Percentiles rank a stretch among this genome's conserved stretches.
These are phyloP conservation scores for Cardamine occulta DNA, from an alignment of 345 rosid genomes.

Conservation along the genomic window DNA sequence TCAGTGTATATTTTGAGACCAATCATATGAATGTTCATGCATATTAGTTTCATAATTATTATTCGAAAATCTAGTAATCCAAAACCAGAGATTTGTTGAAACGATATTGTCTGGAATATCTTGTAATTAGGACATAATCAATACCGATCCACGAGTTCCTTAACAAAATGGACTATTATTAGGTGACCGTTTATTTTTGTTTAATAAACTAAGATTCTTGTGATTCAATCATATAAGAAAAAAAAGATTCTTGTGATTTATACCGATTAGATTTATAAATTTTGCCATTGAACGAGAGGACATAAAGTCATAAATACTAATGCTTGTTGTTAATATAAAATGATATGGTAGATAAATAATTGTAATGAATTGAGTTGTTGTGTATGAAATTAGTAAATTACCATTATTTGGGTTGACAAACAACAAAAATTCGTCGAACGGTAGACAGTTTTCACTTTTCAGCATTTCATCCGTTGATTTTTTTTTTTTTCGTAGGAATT, in stretches of 20 bases:
- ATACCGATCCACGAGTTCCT: conserved; percentile 18
- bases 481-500: not conserved
- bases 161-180: not conserved
- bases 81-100: conserved; percentile 38
- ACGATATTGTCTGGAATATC: conserved; percentile 44
- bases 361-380: not conserved
- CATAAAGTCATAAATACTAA: conserved; percentile 22
- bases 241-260: conserved; percentile 10
- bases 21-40: conserved; percentile 39
- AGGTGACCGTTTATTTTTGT: no score
- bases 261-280: conserved; percentile 13
- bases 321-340: not conserved
- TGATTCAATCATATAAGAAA: no score
- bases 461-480: not conserved
- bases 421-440: not conserved
- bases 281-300: conserved; percentile 24
- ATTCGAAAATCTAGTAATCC: conserved; percentile 31
- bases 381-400: not conserved
- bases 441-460: not conserved
- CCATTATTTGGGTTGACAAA: not conserved
- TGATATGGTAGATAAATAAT: not conserved
- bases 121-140: conserved; percentile 29
- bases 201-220: no score
- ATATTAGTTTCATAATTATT: conserved; percentile 10
- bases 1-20: conserved; percentile 37